These are phyloP conservation scores for Ambrosiella beaveri DNA, from an alignment of 2,329 filamentous ascomycete species.

Conservation along the genomic window DNA sequence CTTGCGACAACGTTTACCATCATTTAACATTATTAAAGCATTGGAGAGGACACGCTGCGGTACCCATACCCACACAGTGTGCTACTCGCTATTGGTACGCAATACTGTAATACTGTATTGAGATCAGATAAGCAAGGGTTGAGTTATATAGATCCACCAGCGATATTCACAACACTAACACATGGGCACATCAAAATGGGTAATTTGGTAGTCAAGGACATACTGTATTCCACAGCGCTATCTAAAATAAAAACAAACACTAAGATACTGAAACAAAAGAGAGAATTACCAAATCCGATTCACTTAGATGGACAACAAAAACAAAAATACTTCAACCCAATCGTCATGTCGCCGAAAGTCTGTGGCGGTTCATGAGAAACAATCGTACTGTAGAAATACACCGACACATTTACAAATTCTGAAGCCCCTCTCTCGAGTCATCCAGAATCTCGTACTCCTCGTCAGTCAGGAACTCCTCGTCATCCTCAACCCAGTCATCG, in stretches of 20 bases:
- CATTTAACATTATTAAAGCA: too few relatives aligned
- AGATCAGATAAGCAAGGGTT: neutral
- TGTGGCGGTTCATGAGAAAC: too few relatives aligned
- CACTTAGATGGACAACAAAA: neutral
- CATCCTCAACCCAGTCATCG: slow-evolving; percentile 37
- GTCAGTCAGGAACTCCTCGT: slow-evolving; percentile 76
- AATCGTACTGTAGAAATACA: too few relatives aligned
- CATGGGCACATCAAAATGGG: neutral
- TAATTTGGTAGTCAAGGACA: neutral
- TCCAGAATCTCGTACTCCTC: slow-evolving; percentile 97
- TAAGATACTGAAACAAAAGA: too few relatives aligned
- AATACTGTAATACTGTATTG: neutral
- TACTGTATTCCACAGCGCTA: too few relatives aligned
- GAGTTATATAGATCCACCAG: neutral
- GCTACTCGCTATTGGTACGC: neutral
- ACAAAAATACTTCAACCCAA: neutral
- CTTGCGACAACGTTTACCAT: too few relatives aligned
- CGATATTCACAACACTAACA: slow-evolving; percentile 14
- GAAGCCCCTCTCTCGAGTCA: slow-evolving; percentile 73
- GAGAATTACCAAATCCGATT: too few relatives aligned
- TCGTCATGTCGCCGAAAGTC: neutral
- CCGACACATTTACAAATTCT: slow-evolving; percentile 21
- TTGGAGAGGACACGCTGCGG: slow-evolving; percentile 11
- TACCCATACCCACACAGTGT: slow-evolving; percentile 10
- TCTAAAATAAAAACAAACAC: too few relatives aligned